phyloP scores from a whole-genome alignment of 768 basidiomycete genomes.

The Rhizopogon sp. region DNA sequence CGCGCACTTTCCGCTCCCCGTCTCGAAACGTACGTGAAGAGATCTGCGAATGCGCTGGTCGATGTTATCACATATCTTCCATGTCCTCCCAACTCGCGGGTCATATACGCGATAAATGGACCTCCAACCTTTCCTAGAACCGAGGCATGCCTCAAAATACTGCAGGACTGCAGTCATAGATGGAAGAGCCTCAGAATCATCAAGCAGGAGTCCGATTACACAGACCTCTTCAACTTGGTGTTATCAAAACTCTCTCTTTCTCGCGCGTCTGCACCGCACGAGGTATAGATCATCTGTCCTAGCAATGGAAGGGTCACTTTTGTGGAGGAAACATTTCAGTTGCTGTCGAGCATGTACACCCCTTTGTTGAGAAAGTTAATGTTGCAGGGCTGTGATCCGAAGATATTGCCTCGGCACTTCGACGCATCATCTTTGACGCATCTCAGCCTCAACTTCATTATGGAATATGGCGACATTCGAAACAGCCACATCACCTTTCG shows the following conservation, averaged over 20 bases:
- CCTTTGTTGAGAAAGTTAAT: neutral
- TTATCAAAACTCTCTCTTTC: neutral
- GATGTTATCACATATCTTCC: neutral
- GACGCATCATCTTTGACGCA: neutral
- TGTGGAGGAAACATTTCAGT: neutral
- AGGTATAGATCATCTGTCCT: neutral
- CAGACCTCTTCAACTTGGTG: neutral
- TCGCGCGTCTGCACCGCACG: neutral
- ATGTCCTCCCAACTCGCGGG: neutral
- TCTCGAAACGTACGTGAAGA: neutral
- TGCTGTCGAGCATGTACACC: neutral
- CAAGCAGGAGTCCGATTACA: neutral
- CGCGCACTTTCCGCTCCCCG: neutral
- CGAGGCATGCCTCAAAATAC: neutral
- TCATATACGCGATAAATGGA: neutral
- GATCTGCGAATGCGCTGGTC: neutral
- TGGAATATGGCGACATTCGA: neutral
- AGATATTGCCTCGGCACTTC: neutral
- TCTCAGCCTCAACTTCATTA: neutral
- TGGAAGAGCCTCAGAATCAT: neutral
- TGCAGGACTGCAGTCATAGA: neutral
- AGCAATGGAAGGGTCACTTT: neutral
- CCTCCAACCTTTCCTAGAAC: neutral
- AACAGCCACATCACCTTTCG: neutral
- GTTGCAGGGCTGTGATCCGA: neutral